These are phyloP conservation scores for Fusarium pseudoanthophilum DNA, from an alignment of 2,329 filamentous ascomycete species.

Conservation along the genomic window DNA sequence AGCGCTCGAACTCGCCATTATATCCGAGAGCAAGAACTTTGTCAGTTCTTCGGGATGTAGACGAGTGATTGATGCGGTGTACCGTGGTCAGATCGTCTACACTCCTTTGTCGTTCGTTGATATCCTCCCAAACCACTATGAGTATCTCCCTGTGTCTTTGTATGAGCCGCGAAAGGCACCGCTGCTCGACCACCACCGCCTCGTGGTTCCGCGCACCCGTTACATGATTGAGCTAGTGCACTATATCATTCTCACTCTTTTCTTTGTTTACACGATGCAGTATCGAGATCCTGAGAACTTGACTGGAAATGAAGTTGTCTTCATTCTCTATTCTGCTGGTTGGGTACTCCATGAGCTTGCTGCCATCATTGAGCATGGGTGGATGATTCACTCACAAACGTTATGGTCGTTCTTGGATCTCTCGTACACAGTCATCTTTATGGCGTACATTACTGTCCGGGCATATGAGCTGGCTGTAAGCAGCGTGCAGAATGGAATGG, in stretches of 20 bases:
- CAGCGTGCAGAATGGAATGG: conserved; percentile 61
- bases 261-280: conserved; percentile 72
- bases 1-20: conserved; percentile 76
- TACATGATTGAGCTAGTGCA: conserved; percentile 72
- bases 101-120: conserved; percentile 76
- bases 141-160: conserved; percentile 73
- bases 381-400: conserved; percentile 76
- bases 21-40: conserved; percentile 75
- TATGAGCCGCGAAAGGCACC: conserved; percentile 74
- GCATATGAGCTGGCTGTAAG: conserved; percentile 61
- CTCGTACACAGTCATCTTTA: conserved; percentile 71
- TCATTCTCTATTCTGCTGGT: conserved; percentile 71
- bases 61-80: conserved; percentile 75
- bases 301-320: conserved; percentile 64
- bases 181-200: conserved; percentile 74
- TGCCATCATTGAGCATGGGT: conserved; percentile 70
- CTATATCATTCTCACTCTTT: conserved; percentile 67
- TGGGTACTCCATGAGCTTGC: conserved; percentile 74
- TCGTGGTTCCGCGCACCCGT: conserved; percentile 74
- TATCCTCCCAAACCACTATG: conserved; percentile 77
- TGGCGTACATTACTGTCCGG: conserved; percentile 67
- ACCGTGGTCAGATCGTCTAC: conserved; percentile 73
- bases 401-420: conserved; percentile 79
- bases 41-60: conserved; percentile 72
- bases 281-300: conserved; percentile 57